Percentiles rank a stretch among this genome's conserved stretches.
These are phyloP conservation scores for Haematococcus lacustris DNA, from an alignment of 139 green algal species.

Conservation along the genomic window DNA sequence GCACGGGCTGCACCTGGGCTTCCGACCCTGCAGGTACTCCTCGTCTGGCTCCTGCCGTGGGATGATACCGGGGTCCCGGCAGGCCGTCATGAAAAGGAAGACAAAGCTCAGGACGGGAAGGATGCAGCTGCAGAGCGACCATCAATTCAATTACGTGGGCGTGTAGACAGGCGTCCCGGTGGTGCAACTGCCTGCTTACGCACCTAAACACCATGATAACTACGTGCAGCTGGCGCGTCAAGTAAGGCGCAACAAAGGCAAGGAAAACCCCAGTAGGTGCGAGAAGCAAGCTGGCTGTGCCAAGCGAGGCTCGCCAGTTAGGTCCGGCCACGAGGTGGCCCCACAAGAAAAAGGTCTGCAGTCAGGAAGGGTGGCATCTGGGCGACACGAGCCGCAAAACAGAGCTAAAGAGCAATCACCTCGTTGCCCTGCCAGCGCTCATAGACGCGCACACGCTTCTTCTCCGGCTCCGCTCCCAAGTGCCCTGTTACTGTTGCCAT, in stretches of 20 bases:
- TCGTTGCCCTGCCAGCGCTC: slow-evolving; percentile 64
- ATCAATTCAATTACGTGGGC: background rate
- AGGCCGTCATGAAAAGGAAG: slow-evolving; percentile 69
- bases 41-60: slow-evolving; percentile 67
- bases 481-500: background rate
- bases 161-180: background rate
- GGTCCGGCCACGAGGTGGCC: slow-evolving; percentile 55
- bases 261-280: slow-evolving; percentile 61
- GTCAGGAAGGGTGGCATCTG: too few relatives aligned
- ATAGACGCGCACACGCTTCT: slow-evolving; percentile 35
- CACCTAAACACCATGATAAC: slow-evolving; percentile 45
- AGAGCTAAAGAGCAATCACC: slow-evolving; percentile 8
- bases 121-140: slow-evolving; percentile 30
- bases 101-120: slow-evolving; percentile 33
- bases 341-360: slow-evolving; percentile 49
- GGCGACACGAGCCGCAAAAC: background rate
- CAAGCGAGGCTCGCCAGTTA: slow-evolving; percentile 67
- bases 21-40: slow-evolving; percentile 51
- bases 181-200: background rate
- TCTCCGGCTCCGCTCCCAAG: background rate
- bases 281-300: slow-evolving; percentile 51
- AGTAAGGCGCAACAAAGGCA: slow-evolving; percentile 51
- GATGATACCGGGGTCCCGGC: slow-evolving; percentile 86
- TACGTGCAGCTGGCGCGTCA: slow-evolving; percentile 30
- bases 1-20: slow-evolving; percentile 40